Base-by-base conservation (phyloP, 176 grass and related monocot species). In the Typha latifolia region DNA sequence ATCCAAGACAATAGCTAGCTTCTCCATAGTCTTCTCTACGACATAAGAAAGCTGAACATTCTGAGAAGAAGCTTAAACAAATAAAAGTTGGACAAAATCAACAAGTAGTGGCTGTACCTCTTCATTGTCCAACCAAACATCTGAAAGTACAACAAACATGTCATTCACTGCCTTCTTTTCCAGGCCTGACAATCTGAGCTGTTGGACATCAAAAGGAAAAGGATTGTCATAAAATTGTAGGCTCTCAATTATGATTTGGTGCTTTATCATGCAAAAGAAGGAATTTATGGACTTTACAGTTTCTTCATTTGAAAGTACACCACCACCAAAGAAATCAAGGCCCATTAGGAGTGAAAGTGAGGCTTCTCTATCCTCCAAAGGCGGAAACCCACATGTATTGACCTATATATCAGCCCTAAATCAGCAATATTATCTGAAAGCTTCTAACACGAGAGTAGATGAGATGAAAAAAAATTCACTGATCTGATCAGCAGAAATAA, bases 341-440 rank as follows among this genome's bases (percentile, higher is more conserved):
- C 93, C 93, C 93, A 89, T 89, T 14, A 89, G 78, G 59, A 89
- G 56, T 72, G 80, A 81, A 51, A 91, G 76, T 49, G 88, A 86
- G 56, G 69, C 59, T 82, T 86, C 82, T 66, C 93, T 89, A 47
- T 97, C 82, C 70, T 97, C 93, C 72, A 97, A 71, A 61, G 88
- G 93, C 57, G 93, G 88, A 88, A 97, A 97, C 20, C 93, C 93
- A 80, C 93, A 97, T 62, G 93, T 92, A 80, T 87, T 97, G 14
- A 97, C 93, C 93, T 97, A 75, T 63, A 83, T 37, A 78, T 71
- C 37, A 73, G 49, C 66, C 27, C 61, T 52, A 74, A 64, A 4
- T 4, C 10, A 64, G 53, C 3, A 59, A 19, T 59, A 19, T 59
- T 59, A 16, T 11, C 6, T 59, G 11, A 11, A 56, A 59, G 53